Evolutionary conservation across 1,284 basidiomycete genomes (phyloP), one percentile per base, ranked within the genome.

Genomic region (Irpex rosettiformis): DNA sequence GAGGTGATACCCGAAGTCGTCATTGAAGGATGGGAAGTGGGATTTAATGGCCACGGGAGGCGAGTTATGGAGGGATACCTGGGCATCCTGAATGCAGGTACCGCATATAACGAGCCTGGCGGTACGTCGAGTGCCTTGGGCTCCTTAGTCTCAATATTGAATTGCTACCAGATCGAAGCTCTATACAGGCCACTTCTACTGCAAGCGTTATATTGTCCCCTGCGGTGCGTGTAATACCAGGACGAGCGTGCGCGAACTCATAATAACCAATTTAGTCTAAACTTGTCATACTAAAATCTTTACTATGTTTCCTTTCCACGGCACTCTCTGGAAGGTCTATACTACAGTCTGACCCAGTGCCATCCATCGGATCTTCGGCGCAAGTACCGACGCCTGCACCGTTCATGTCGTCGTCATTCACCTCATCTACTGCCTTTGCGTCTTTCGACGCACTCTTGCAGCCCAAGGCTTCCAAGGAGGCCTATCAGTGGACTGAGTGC

Each of bases 61-160:
- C 80, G 88, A 27, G 79, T 89, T 5, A 68, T 93, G 28, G 84
- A 89, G 66, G 90, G 90, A 2, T 93, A 92, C 68, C 77, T 93
- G 4, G 84, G 88, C 16, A 79, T 92, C 54, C 72, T 93, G 56
- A 88, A 79, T 62, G 84, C 82, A 6, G 85, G 87, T 18, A 83
- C 82, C 2, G 82, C 77, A 60, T 85, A 83, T 62, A 81, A 81
- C 42, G 82, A 82, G 61, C 74, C 72, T n/a, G 78, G 82, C 58
- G 84, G 85, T 84, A 59, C 1, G 64, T 61, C n/a, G n/a, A 11
- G 3, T 4, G 3, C n/a, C 3, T 40, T 40, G 13, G n/a, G 33
- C 33, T 40, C 11, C 2, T 13, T n/a, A 13, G 11, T 3, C 33
- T 16, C 3, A n/a, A 16, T 43, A 24, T 25, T 30, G 43, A 47